Base-by-base conservation (phyloP, 495 filamentous ascomycete species). In the Penicillium silybi region DNA sequence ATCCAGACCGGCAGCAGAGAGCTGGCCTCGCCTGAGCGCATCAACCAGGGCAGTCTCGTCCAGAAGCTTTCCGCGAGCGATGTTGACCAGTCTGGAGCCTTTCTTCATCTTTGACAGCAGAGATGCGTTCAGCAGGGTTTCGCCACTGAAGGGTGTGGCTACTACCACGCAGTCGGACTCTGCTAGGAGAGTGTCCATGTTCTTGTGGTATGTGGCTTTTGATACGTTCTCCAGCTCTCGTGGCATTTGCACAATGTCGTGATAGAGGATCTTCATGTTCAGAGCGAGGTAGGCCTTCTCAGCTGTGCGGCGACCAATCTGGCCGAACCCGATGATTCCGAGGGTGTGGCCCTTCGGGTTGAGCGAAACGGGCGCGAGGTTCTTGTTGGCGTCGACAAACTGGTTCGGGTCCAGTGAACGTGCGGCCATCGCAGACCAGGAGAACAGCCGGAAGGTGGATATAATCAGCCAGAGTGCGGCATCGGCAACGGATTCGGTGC, bases 221-320 rank as follows among this genome's bases (percentile, higher is more conserved):
- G 64, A 56, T 9, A 54, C 49, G 0, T 50, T n/a, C 25, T 69
- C 68, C 5, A 67, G 50, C 3, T 64, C 60, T 0, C 54, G 23
- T 0, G 71, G 59, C 64, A 87, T 86, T 51, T 80, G 78, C 15
- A 80, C 60, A 18, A 88, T 67, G 60, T 90, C 86, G 62, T 83
- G 70, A 64, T 90, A 91, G 9, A 76, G 65, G 48, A 90, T 82
- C 49, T 77, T 73, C 85, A 91, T 89, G 40, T 79, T 80, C 47
- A 87, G 83, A 1, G 81, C 78, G 0, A 66, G 41, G 48, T 73
- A 76, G 1, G 81, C 80, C 62, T 85, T 87, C 37, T 74, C 73
- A 18, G 86, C 86, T 35, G 90, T 80, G 9, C 76, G 74, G 56
- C 78, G 81, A 4, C 87, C 87, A 58, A 90, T 88, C 52, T 83